Base-by-base conservation (phyloP, 2,329 filamentous ascomycete species). In the Alternaria infectoria region DNA sequence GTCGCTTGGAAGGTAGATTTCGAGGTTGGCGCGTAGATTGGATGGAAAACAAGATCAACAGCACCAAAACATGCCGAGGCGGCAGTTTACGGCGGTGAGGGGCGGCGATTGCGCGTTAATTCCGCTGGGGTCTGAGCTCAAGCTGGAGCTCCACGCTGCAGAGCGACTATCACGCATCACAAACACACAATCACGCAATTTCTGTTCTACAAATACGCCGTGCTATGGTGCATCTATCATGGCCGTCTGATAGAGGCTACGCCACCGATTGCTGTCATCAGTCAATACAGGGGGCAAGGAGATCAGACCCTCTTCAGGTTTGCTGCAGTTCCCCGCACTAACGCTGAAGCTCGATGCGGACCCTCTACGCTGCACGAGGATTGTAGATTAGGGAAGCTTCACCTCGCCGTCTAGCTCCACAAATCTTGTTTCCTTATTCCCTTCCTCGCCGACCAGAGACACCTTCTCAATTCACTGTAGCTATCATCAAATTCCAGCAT, bases 401-500 rank as follows among this genome's bases (percentile, higher is more conserved):
- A 69, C 68, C 70, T 72, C 71, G 61, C 61, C 44, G 57, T 62
- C 56, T 62, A 45, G 36, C 55, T 62, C 59, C 60, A 59, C 44
- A 54, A 50, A 60, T 47, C 54, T 50, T 52, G 19, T 40, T 62
- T 47, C 45, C 46, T 49, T 54, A 59, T 49, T 26, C 47, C 15
- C 61, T 44, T 54, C 44, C 19, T 59, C 60, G 56, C 60, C 60
- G 60, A 59, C 56, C 36, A 47, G 8, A 12, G 40, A 44, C 23
- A 45, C 45, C 32, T 32, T 55, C 25, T 57, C 36, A 45, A n/a
- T 32, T 13, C 47, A 57, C 47, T 28, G 59, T 57, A 56, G 57
- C 59, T 43, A 46, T 56, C 55, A 47, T 51, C 69, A 72, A 67
- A 72, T 69, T 66, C 57, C 65, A 70, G 46, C 4, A 78, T 78